phyloP scores from a whole-genome alignment of 2,329 filamentous ascomycete species.

The Trichophyton mentagrophytes region DNA sequence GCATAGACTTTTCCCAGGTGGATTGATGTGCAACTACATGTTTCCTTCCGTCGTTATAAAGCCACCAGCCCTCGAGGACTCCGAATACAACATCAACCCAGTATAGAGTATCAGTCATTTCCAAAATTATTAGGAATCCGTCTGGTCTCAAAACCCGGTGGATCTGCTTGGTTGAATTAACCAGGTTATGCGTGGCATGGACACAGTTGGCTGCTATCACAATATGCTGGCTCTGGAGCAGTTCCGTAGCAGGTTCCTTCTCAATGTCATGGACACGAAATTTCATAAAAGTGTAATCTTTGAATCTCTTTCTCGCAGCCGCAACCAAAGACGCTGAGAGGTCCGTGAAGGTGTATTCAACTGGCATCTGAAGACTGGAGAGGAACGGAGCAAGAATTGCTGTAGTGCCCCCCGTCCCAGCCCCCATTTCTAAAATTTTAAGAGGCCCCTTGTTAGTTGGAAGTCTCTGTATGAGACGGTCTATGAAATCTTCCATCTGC shows the following conservation, averaged over 20 bases:
- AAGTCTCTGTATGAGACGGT: constrained; percentile 2
- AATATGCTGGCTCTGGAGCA: constrained; percentile 15
- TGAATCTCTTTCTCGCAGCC: constrained; percentile 22
- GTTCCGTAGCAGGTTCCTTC: constrained; percentile 15
- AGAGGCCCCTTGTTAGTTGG: neutral
- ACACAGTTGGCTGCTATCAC: constrained; percentile 23
- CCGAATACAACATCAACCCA: constrained; percentile 28
- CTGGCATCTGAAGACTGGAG: constrained; percentile 16
- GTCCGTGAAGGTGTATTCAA: constrained; percentile 33
- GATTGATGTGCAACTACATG: constrained; percentile 6
- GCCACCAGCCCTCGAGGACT: constrained; percentile 31
- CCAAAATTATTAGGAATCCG: constrained; percentile 22
- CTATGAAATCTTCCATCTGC: constrained; percentile 6
- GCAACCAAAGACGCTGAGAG: constrained; percentile 26
- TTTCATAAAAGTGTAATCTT: constrained; percentile 21
- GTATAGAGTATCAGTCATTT: constrained; percentile 20
- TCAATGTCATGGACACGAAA: constrained; percentile 25
- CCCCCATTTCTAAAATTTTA: constrained; percentile 28
- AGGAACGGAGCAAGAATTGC: constrained; percentile 20
- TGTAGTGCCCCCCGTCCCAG: constrained; percentile 29
- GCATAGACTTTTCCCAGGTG: constrained; percentile 5
- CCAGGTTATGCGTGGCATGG: constrained; percentile 21
- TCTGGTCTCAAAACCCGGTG: constrained; percentile 18
- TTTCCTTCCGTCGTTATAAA: constrained; percentile 19
- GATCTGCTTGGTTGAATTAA: constrained; percentile 14